Evolutionary conservation across 768 basidiomycete genomes (phyloP), one percentile per base, ranked within the genome.

Genomic region (Tephrocybe sp.): DNA sequence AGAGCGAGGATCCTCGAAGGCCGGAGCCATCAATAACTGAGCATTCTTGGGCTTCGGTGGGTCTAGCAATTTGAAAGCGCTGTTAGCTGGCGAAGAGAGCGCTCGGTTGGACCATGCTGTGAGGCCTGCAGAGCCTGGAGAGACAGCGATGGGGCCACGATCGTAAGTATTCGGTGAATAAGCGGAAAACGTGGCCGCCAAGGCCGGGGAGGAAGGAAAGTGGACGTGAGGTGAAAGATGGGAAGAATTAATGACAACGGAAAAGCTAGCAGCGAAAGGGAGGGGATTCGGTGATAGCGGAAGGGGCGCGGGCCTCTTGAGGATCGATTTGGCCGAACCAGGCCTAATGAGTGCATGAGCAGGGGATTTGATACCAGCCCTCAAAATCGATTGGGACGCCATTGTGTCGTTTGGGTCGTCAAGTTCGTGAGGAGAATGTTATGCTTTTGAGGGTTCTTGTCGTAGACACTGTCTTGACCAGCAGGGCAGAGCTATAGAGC

Each of bases 131-230:
- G 69, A 69, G 59, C 83, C 84, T 2, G 83, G 84, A 3, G 74
- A 75, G 36, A 85, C 74, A 31, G 74, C 68, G 62, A 85, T 84
- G 9, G 87, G 78, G 0, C 74, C 77, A 35, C 87, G 80, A 62
- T 88, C 87, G 60, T 87, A 87, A 0, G 73, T 73, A 44, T 71
- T 61, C 0, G 84, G 66, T 0, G 85, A 84, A 62, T 85, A 78
- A 5, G 81, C 77, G 19, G 73, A 67, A 62, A 77, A 80, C 4
- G 79, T 83, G 19, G 80, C 73, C 10, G 75, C 74, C 48, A 87
- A 70, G 33, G 71, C 63, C 11, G 85, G 80, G 1, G 84, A 80
- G 11, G 82, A 78, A 6, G 83, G 82, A 60, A 88, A 87, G 66
- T 82, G 84, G 50, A 87, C 85, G 60, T 80, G 83, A 3, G 75